These are phyloP conservation scores for Steccherinum ochraceum DNA, from an alignment of 768 basidiomycete species.

Conservation along the genomic window DNA sequence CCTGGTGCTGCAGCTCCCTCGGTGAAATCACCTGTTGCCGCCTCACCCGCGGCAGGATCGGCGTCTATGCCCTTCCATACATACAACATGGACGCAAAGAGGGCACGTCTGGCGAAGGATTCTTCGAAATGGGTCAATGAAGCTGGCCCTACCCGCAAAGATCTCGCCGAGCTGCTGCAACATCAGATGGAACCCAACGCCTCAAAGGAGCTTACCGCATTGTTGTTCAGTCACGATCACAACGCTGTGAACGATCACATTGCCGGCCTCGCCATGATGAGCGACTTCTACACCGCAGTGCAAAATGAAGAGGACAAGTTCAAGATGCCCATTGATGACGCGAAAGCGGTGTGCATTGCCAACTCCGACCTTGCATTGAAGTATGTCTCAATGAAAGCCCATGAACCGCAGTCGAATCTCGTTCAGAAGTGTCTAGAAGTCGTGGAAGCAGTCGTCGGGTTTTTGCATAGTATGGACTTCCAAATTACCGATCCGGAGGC, in stretches of 20 bases:
- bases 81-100: constrained; percentile 57
- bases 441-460: constrained; percentile 69
- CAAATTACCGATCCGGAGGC: constrained; percentile 86
- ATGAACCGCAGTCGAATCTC: constrained; percentile 88
- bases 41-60: constrained; percentile 26
- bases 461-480: constrained; percentile 66
- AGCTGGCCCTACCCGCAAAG: constrained; percentile 74
- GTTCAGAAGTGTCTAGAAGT: constrained; percentile 85
- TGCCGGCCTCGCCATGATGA: constrained; percentile 63
- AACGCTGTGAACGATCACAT: constrained; percentile 91
- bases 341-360: constrained; percentile 65
- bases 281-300: constrained; percentile 66
- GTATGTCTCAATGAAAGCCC: constrained; percentile 85
- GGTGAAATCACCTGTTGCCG: constrained; percentile 23
- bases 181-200: constrained; percentile 87
- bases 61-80: constrained; percentile 36
- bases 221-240: constrained; percentile 93
- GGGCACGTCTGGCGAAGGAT: constrained; percentile 67
- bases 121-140: constrained; percentile 81
- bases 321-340: constrained; percentile 36
- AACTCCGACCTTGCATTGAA: constrained; percentile 91
- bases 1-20: constrained; percentile 27
- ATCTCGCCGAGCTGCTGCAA: constrained; percentile 79
- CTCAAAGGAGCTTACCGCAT: constrained; percentile 66
- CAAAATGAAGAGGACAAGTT: constrained; percentile 50